Evolutionary conservation across 2,329 filamentous ascomycete species (phyloP).

Genomic region (Periconia macrospinosa): DNA sequence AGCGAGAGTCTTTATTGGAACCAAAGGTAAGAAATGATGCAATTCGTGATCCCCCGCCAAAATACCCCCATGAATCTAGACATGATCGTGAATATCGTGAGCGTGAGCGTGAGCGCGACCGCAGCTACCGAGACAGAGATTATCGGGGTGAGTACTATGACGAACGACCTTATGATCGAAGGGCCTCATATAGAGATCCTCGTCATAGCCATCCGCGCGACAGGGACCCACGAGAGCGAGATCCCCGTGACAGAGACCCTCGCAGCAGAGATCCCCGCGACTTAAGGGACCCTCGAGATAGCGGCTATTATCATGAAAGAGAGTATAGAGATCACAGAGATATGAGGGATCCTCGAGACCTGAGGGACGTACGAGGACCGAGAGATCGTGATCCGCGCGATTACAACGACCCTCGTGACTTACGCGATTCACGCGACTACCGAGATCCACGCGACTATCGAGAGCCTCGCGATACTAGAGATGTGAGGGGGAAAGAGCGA

Average conservation of each 20-base stretch:
- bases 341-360: conserved; percentile 18
- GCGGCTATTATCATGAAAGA: conserved; percentile 14
- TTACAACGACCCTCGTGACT: conserved; percentile 15
- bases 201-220: conserved; percentile 26
- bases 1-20: conserved; percentile 49
- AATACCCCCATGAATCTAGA: conserved; percentile 23
- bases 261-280: conserved; percentile 18
- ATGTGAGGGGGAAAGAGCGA: conserved; percentile 18
- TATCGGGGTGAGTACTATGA: conserved; percentile 26
- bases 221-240: conserved; percentile 15
- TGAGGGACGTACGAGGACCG: conserved; percentile 6
- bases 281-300: conserved; percentile 20
- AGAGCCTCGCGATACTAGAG: conserved; percentile 21
- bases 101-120: conserved; percentile 22
- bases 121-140: conserved; percentile 47
- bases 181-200: conserved; percentile 10
- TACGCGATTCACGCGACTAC: conserved; percentile 14
- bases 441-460: conserved; percentile 10
- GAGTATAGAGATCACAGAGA: conserved; percentile 19
- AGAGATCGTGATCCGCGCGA: conserved; percentile 17
- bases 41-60: conserved; percentile 26
- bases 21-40: conserved; percentile 43
- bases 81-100: conserved; percentile 31
- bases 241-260: conserved; percentile 15
- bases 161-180: conserved; percentile 15